Conservation (phyloP, 306 rosid genomes). For the Prunus kanzakura region DNA sequence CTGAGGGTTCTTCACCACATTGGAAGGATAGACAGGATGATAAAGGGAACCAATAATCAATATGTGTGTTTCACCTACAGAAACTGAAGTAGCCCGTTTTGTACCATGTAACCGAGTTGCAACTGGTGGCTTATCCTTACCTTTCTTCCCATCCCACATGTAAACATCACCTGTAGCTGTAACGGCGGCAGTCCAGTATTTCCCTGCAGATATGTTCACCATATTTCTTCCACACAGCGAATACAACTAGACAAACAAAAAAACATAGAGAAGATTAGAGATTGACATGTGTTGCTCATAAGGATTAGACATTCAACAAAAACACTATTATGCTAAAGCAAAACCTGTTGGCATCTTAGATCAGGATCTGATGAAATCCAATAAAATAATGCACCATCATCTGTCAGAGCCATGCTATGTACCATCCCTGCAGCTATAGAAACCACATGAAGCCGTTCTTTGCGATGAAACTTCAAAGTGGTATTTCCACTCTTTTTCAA, state of each 20-base stretch:
- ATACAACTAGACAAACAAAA: slow-evolving; percentile 47
- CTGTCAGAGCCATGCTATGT: slow-evolving; percentile 78
- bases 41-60: slow-evolving; percentile 74
- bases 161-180: slow-evolving; percentile 87
- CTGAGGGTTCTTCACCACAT: slow-evolving; percentile 34
- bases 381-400: slow-evolving; percentile 85
- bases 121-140: slow-evolving; percentile 72
- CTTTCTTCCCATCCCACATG: slow-evolving; percentile 91
- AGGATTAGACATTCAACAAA: slow-evolving; percentile 15
- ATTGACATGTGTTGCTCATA: slow-evolving; percentile 4
- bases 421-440: slow-evolving; percentile 84
- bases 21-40: slow-evolving; percentile 65
- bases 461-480: slow-evolving; percentile 78
- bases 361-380: slow-evolving; percentile 92
- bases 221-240: slow-evolving; percentile 65
- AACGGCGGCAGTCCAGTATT: slow-evolving; percentile 86
- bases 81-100: slow-evolving; percentile 82
- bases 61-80: slow-evolving; percentile 92
- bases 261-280: not conserved
- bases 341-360: slow-evolving; percentile 91
- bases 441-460: slow-evolving; percentile 70
- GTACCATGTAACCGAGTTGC: slow-evolving; percentile 72
- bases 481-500: slow-evolving; percentile 78
- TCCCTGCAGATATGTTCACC: slow-evolving; percentile 79
- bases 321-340: slow-evolving; percentile 1